Percentiles rank a stretch among this genome's conserved stretches.
Conservation (phyloP, 306 rosid species). For the Potentilla sterilis region DNA sequence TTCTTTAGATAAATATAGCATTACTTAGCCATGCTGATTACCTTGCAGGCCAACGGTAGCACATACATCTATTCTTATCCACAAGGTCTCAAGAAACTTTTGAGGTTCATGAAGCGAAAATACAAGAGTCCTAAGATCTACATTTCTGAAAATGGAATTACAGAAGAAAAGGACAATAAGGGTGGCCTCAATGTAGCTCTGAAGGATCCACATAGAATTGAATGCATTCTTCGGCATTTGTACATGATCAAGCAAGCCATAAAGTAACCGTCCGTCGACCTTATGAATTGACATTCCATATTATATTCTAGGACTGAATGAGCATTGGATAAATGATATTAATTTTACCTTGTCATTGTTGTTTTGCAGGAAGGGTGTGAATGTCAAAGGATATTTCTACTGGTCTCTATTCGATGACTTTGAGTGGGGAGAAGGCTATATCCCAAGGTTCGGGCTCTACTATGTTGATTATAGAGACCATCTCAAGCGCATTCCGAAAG, state of each 20-base stretch:
- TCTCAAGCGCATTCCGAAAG: constrained; percentile 18
- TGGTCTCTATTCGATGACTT: constrained; percentile 28
- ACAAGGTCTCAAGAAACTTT: constrained; percentile 27
- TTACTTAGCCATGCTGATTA: neutral
- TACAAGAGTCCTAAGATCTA: constrained; percentile 21
- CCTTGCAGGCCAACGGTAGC: constrained; percentile 18
- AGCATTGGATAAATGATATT: neutral
- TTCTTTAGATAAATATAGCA: neutral
- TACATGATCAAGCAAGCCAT: constrained; percentile 19
- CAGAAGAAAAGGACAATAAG: neutral
- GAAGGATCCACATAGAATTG: constrained; percentile 23
- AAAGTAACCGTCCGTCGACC: constrained; percentile 13
- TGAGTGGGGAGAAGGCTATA: constrained; percentile 28
- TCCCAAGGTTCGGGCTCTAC: constrained; percentile 21
- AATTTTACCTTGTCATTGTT: constrained; percentile 6
- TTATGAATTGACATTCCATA: no score
- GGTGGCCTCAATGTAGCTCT: constrained; percentile 3
- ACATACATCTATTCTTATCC: constrained; percentile 21
- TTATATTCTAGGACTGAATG: neutral
- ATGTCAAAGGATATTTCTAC: constrained; percentile 28
- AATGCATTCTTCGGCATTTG: constrained; percentile 22
- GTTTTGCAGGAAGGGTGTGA: constrained; percentile 30
- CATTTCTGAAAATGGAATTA: constrained; percentile 25
- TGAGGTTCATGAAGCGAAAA: constrained; percentile 26
- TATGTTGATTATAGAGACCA: constrained; percentile 20